Evolutionary conservation across 192 early-diverging fungal genomes (phyloP).

Genomic region (Gonapodya prolifera): DNA sequence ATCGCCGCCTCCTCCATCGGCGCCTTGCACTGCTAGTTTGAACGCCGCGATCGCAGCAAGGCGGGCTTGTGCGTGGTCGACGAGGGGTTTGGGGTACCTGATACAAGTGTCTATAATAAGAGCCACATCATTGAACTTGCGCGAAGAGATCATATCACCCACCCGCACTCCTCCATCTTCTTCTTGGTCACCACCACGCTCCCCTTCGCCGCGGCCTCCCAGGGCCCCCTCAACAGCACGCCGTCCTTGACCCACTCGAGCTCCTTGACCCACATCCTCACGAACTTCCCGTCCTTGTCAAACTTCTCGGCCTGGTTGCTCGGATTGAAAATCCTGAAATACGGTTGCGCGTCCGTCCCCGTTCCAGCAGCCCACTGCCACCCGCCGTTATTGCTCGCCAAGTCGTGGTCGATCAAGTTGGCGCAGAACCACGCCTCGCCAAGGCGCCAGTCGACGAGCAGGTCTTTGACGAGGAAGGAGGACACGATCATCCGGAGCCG

Average conservation of each 20-base stretch:
- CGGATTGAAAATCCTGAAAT: conserved; percentile 49
- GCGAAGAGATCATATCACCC: conserved; percentile 4
- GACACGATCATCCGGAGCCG: conserved; percentile 44
- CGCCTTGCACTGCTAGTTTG: background rate
- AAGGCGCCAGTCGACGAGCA: conserved; percentile 48
- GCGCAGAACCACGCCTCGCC: conserved; percentile 57
- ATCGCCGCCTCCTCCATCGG: no score
- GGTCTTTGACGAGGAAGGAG: conserved; percentile 29
- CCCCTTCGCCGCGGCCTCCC: no score
- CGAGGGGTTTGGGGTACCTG: conserved; percentile 48
- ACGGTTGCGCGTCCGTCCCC: conserved; percentile 56
- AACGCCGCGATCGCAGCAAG: conserved; percentile 7
- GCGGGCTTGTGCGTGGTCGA: conserved; percentile 34
- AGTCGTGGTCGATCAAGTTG: conserved; percentile 54
- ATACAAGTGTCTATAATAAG: background rate
- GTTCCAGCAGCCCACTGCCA: conserved; percentile 59
- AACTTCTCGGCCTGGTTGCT: conserved; percentile 32
- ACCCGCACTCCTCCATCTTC: conserved; percentile 32
- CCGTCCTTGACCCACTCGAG: conserved; percentile 23
- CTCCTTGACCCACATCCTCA: conserved; percentile 51
- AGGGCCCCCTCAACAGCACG: no score
- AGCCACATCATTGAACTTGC: background rate
- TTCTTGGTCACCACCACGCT: conserved; percentile 17
- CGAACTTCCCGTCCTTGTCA: conserved; percentile 43
- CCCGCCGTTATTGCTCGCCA: conserved; percentile 55